These are phyloP conservation scores for Gomphus bonarii DNA, from an alignment of 1,284 basidiomycete genomes.

Conservation along the genomic window DNA sequence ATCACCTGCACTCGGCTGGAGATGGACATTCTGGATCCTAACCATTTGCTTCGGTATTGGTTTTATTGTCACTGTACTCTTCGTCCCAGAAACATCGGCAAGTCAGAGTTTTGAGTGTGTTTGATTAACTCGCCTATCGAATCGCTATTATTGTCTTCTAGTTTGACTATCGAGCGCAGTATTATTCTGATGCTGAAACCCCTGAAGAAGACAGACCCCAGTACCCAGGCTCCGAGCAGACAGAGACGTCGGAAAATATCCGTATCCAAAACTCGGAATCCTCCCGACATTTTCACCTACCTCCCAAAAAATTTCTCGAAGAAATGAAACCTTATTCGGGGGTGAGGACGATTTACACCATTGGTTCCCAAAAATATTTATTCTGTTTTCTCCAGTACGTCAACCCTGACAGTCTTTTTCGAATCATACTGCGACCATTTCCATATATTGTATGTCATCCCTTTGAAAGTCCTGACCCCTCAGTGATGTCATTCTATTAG, in stretches of 20 bases:
- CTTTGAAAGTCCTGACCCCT: background rate
- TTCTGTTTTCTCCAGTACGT: conserved; percentile 27
- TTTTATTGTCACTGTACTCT: conserved; percentile 30
- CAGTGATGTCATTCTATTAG: background rate
- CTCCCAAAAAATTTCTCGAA: background rate
- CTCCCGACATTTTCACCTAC: background rate
- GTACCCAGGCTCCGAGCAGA: background rate
- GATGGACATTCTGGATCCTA: conserved; percentile 10
- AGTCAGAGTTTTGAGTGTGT: conserved; percentile 18
- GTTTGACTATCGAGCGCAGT: conserved; percentile 20
- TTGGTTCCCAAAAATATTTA: conserved; percentile 17
- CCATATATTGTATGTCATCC: conserved; percentile 27
- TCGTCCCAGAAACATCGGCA: conserved; percentile 27
- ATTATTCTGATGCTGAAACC: conserved; percentile 18
- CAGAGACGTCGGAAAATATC: background rate
- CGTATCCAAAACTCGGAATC: conserved; percentile 9
- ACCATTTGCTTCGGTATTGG: conserved; percentile 27
- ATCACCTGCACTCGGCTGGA: background rate
- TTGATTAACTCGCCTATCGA: no score
- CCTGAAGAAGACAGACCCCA: background rate
- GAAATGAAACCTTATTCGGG: background rate
- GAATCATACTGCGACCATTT: conserved; percentile 28
- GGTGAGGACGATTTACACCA: conserved; percentile 14
- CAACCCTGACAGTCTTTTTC: conserved; percentile 24
- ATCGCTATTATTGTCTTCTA: background rate